Evolutionary conservation across 805 yeast genomes (phyloP).

Genomic region (Kuraishia floccosa): DNA sequence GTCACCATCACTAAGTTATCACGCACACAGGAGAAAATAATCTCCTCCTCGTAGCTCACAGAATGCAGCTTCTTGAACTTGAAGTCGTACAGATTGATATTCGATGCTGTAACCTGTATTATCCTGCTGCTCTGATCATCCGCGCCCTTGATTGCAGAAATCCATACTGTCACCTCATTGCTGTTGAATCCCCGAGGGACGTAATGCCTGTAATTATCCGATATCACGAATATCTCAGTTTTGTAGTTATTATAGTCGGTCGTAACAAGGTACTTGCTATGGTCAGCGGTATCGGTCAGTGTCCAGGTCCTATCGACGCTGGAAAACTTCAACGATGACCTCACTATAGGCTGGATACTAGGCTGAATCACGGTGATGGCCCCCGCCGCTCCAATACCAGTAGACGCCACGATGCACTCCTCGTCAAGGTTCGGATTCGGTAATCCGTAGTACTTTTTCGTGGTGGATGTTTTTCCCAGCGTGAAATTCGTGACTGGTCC

Average conservation of each 20-base stretch:
- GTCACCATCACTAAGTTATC: slow-evolving; percentile 58
- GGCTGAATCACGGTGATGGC: slow-evolving; percentile 54
- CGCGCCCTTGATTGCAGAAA: slow-evolving; percentile 35
- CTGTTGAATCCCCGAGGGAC: slow-evolving; percentile 53
- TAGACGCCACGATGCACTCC: slow-evolving; percentile 54
- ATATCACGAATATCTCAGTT: slow-evolving; percentile 58
- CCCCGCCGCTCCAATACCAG: slow-evolving; percentile 50
- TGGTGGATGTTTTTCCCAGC: slow-evolving; percentile 47
- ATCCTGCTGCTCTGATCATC: slow-evolving; percentile 35
- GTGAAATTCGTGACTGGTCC: slow-evolving; percentile 72
- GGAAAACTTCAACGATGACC: slow-evolving; percentile 59
- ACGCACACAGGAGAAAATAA: slow-evolving; percentile 46
- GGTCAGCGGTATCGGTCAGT: slow-evolving; percentile 23
- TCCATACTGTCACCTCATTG: slow-evolving; percentile 52
- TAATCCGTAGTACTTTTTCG: slow-evolving; percentile 44
- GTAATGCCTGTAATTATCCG: slow-evolving; percentile 48
- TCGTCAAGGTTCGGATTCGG: slow-evolving; percentile 60
- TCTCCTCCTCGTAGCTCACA: slow-evolving; percentile 45
- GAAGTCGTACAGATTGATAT: slow-evolving; percentile 50
- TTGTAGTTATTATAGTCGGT: slow-evolving; percentile 55
- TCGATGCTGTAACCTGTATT: slow-evolving; percentile 64
- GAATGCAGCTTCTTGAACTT: slow-evolving; percentile 43
- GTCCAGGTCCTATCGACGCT: slow-evolving; percentile 74
- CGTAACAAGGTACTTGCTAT: slow-evolving; percentile 52
- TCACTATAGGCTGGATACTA: slow-evolving; percentile 54